A percentile compares a stretch with the other conserved stretches of the same genome.
These are phyloP conservation scores for Didymella keratinophila DNA, from an alignment of 2,329 filamentous ascomycete genomes.

Conservation along the genomic window DNA sequence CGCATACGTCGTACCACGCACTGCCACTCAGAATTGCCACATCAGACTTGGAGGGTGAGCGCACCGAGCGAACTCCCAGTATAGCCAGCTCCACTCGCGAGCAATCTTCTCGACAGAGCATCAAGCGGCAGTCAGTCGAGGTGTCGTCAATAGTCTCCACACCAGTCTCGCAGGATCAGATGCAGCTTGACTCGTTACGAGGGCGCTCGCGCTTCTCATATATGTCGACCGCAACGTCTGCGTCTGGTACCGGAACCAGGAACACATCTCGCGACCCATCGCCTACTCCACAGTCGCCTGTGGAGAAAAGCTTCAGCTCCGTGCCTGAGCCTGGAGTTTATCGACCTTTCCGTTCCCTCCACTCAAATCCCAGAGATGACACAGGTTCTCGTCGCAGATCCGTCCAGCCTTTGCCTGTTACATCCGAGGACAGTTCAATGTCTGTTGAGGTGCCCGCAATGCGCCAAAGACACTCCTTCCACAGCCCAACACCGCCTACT, in stretches of 20 bases:
- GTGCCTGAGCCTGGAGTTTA: slow-evolving; percentile 33
- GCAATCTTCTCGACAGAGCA: slow-evolving; percentile 37
- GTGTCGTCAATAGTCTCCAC: slow-evolving; percentile 48
- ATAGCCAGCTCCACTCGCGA: slow-evolving; percentile 42
- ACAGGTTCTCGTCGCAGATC: slow-evolving; percentile 46
- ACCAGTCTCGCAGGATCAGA: slow-evolving; percentile 45
- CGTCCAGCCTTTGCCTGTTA: slow-evolving; percentile 49
- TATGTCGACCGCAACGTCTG: slow-evolving; percentile 48
- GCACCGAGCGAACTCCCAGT: slow-evolving; percentile 38
- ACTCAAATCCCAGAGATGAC: slow-evolving; percentile 47
- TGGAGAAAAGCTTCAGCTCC: slow-evolving; percentile 35
- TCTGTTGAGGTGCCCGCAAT: slow-evolving; percentile 25
- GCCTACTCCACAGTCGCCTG: slow-evolving; percentile 46
- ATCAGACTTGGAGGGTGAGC: slow-evolving; percentile 44
- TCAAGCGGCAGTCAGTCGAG: slow-evolving; percentile 45
- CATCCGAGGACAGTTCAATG: slow-evolving; percentile 43
- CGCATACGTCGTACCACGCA: slow-evolving; percentile 39
- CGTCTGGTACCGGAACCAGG: slow-evolving; percentile 42
- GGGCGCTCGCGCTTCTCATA: slow-evolving; percentile 49
- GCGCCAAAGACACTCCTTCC: slow-evolving; percentile 44
- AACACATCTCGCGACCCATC: slow-evolving; percentile 49
- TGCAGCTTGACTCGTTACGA: slow-evolving; percentile 48
- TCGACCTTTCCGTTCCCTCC: slow-evolving; percentile 49
- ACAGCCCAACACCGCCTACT: slow-evolving; percentile 39
- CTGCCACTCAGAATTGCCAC: slow-evolving; percentile 41